phyloP scores from a whole-genome alignment of 495 filamentous ascomycete genomes.

The Annulohypoxylon maeteangense region DNA sequence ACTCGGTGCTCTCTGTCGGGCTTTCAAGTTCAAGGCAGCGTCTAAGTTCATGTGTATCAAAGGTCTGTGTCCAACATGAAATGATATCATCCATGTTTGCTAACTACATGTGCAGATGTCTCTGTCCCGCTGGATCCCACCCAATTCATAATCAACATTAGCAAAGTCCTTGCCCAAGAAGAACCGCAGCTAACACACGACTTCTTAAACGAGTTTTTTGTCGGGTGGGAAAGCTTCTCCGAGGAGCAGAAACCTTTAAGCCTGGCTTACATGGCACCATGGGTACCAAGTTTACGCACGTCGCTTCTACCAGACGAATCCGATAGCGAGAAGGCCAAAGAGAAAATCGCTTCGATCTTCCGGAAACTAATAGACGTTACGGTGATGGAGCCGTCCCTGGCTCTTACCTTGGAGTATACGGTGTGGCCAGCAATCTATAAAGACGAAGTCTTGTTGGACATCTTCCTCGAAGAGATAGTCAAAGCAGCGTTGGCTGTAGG shows the following conservation, averaged over 20 bases:
- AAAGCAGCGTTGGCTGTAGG: slow-evolving; percentile 67
- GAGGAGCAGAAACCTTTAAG: slow-evolving; percentile 70
- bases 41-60: slow-evolving; percentile 68
- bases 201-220: slow-evolving; percentile 74
- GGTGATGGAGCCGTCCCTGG: slow-evolving; percentile 65
- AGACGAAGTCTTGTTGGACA: slow-evolving; percentile 69
- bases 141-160: slow-evolving; percentile 70
- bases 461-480: slow-evolving; percentile 71
- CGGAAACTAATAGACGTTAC: slow-evolving; percentile 71
- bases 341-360: slow-evolving; percentile 68
- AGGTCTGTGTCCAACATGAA: slow-evolving; percentile 49
- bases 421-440: slow-evolving; percentile 70
- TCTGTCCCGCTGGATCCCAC: slow-evolving; percentile 69
- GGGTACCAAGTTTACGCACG: slow-evolving; percentile 67
- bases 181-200: slow-evolving; percentile 74
- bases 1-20: slow-evolving; percentile 68
- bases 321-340: slow-evolving; percentile 69
- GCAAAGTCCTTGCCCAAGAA: slow-evolving; percentile 66
- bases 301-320: slow-evolving; percentile 64
- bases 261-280: slow-evolving; percentile 73
- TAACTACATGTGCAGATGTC: slow-evolving; percentile 53
- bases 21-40: slow-evolving; percentile 70
- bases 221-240: slow-evolving; percentile 73
- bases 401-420: slow-evolving; percentile 66
- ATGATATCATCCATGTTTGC: slow-evolving; percentile 1